Percentiles rank a stretch among this genome's conserved stretches.
phyloP scores from a whole-genome alignment of 805 yeast genomes.

The Metschnikowia kunwiensis region DNA sequence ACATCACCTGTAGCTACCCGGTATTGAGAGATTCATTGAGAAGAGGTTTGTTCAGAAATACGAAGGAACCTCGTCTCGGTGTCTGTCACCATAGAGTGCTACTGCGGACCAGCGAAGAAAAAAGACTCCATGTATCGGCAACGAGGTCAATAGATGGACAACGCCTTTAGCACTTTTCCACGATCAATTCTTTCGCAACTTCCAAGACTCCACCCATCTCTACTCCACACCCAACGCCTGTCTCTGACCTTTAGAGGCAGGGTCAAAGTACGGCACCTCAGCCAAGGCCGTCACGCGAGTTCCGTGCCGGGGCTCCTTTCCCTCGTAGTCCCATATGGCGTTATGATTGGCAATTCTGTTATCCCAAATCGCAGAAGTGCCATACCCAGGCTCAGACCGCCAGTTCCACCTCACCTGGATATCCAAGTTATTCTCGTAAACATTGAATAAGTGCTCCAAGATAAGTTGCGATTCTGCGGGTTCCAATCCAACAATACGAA shows the following conservation, averaged over 20 bases:
- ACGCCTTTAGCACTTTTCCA: too few relatives aligned
- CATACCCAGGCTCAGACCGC: constrained; percentile 27
- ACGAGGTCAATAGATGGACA: too few relatives aligned
- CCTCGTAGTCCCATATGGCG: constrained; percentile 49
- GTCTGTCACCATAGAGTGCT: too few relatives aligned
- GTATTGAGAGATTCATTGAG: too few relatives aligned
- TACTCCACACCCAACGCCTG: constrained; percentile 31
- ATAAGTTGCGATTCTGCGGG: constrained; percentile 20
- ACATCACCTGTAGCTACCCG: too few relatives aligned
- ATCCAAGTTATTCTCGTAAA: constrained; percentile 38
- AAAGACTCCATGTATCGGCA: too few relatives aligned
- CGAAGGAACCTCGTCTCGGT: too few relatives aligned
- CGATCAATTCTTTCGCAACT: too few relatives aligned
- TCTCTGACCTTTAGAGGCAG: constrained; percentile 48
- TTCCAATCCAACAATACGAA: constrained; percentile 25
- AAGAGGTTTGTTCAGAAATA: too few relatives aligned
- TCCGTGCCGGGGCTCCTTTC: constrained; percentile 33
- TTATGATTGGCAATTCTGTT: constrained; percentile 52
- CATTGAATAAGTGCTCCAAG: constrained; percentile 9
- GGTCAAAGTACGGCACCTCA: constrained; percentile 50
- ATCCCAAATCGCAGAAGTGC: constrained; percentile 57
- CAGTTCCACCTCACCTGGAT: constrained; percentile 33
- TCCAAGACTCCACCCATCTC: background rate
- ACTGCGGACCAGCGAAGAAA: background rate
- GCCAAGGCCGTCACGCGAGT: constrained; percentile 46